Conservation (phyloP, 1,139 yeast genomes). For the Suhomyces yuchorum region DNA sequence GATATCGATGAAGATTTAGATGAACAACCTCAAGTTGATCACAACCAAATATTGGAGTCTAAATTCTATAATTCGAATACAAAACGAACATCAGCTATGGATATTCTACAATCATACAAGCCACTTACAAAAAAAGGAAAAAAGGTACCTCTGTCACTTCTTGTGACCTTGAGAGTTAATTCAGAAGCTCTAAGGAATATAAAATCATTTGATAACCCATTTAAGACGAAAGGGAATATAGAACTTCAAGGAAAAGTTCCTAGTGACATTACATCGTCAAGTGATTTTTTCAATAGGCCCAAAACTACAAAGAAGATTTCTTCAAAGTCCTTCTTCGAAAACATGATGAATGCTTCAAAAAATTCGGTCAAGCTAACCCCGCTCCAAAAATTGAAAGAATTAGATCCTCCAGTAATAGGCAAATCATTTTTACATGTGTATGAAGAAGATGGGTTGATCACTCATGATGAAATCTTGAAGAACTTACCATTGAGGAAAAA, state of each 20-base stretch:
- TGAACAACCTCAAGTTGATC: background rate
- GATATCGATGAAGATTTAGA: conserved; percentile 7
- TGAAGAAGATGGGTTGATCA: conserved; percentile 5
- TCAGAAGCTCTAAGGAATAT: conserved; percentile 29
- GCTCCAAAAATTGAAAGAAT: conserved; percentile 24
- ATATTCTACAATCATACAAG: conserved; percentile 17
- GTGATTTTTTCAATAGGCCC: conserved; percentile 19
- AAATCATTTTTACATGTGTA: conserved; percentile 21
- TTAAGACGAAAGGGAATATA: conserved; percentile 30
- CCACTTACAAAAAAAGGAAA: conserved; percentile 9
- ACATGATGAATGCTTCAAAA: conserved; percentile 25
- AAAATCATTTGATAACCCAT: conserved; percentile 33
- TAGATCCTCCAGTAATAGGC: conserved; percentile 19
- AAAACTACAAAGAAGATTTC: conserved; percentile 7
- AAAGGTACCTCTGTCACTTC: conserved; percentile 15
- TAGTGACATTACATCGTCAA: background rate
- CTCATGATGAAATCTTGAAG: conserved; percentile 1
- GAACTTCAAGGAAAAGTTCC: conserved; percentile 2
- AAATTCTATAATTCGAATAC: conserved; percentile 21
- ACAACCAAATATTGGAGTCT: conserved; percentile 19
- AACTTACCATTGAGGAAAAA: background rate
- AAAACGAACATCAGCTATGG: conserved; percentile 28
- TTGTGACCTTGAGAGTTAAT: conserved; percentile 32
- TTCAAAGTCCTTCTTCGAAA: conserved; percentile 15
- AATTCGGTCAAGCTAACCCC: conserved; percentile 19